These are phyloP conservation scores for Leccinum subtestaceum DNA, from an alignment of 768 basidiomycete species.

Conservation along the genomic window DNA sequence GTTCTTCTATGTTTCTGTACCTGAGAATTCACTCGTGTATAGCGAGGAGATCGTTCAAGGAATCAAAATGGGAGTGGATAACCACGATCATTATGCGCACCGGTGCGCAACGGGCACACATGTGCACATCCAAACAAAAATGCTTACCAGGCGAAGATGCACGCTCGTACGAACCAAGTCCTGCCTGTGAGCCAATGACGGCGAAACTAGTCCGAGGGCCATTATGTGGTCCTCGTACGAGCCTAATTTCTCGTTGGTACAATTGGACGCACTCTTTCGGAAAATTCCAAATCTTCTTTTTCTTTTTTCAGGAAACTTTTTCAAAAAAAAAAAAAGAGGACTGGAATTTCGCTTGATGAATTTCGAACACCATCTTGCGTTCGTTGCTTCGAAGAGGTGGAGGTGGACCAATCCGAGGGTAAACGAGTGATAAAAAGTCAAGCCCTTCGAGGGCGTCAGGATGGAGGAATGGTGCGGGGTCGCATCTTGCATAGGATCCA, in stretches of 20 bases:
- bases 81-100: neutral
- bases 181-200: neutral
- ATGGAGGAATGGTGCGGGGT: too few relatives aligned
- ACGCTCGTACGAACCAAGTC: neutral
- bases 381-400: too few relatives aligned
- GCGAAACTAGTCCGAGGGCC: neutral
- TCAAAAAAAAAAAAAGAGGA: neutral
- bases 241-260: neutral
- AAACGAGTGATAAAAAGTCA: too few relatives aligned
- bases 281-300: neutral
- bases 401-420: neutral
- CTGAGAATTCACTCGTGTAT: neutral
- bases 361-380: neutral
- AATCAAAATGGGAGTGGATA: neutral
- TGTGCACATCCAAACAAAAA: neutral
- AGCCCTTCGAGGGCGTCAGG: too few relatives aligned
- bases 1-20: neutral
- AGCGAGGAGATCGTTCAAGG: neutral
- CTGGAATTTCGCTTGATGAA: neutral
- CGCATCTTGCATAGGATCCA: neutral
- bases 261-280: neutral
- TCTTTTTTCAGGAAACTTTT: neutral
- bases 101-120: neutral
- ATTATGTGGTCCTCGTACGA: neutral
- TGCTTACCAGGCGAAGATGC: neutral